A percentile compares a stretch with the other conserved stretches of the same genome.
These are phyloP conservation scores for Citrus maxima DNA, from an alignment of 345 rosid species.

Conservation along the genomic window DNA sequence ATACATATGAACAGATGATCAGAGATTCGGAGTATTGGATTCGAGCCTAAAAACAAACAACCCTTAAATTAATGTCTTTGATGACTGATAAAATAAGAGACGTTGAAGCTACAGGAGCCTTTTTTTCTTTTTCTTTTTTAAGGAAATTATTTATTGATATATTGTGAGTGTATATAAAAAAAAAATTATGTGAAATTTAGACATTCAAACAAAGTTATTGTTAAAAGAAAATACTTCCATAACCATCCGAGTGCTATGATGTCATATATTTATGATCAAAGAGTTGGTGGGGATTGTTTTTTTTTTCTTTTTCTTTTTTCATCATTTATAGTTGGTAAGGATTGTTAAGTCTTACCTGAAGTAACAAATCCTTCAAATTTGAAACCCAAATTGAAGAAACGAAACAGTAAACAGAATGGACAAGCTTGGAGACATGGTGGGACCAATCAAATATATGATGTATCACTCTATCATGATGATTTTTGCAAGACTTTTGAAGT, in stretches of 20 bases:
- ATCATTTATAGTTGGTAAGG: constrained; percentile 33
- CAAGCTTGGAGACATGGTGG: constrained; percentile 39
- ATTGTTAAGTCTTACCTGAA: constrained; percentile 35
- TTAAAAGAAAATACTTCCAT: background rate
- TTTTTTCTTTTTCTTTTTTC: background rate
- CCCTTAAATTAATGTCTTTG: too few species aligned
- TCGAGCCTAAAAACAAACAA: too few species aligned
- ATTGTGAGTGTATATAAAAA: too few species aligned
- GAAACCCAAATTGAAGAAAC: background rate
- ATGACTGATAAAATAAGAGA: too few species aligned
- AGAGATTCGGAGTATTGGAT: too few species aligned
- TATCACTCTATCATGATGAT: constrained; percentile 77
- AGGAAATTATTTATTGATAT: too few species aligned
- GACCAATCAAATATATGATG: constrained; percentile 57
- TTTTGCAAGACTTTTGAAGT: constrained; percentile 50
- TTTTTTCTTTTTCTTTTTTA: too few species aligned
- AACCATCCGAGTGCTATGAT: background rate
- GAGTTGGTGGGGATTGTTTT: background rate
- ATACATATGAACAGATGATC: too few species aligned
- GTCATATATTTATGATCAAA: background rate
- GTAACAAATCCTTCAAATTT: background rate
- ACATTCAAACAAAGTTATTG: too few species aligned
- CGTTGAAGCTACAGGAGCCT: too few species aligned
- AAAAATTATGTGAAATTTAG: too few species aligned
- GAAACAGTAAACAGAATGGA: background rate